phyloP scores from a whole-genome alignment of 257 asterid genomes.

The Solanum verrucosum region DNA sequence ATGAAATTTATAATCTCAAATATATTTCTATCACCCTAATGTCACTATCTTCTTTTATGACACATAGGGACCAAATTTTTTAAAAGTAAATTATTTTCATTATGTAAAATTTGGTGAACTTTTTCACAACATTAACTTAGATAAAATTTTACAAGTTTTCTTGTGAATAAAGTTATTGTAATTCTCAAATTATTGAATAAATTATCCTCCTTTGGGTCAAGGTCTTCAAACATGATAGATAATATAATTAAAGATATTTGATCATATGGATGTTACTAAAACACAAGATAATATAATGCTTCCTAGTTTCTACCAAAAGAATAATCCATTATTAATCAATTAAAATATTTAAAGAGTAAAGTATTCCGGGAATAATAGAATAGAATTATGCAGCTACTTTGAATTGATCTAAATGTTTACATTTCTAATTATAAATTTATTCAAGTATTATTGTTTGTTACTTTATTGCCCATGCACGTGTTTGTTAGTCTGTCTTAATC shows the following conservation, averaged over 20 bases:
- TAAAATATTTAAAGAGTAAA: not conserved
- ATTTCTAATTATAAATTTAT: not conserved
- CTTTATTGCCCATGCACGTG: not conserved
- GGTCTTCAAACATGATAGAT: not conserved
- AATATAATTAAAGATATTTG: not conserved
- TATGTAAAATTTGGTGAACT: not conserved
- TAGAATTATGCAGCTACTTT: not conserved
- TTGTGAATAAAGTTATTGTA: not conserved
- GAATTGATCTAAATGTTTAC: not conserved
- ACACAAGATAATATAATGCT: not conserved
- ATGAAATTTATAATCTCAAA: too few relatives aligned
- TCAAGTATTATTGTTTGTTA: not conserved
- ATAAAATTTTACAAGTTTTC: too few relatives aligned
- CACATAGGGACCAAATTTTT: not conserved
- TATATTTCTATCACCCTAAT: not conserved
- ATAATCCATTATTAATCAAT: not conserved
- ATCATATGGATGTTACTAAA: not conserved
- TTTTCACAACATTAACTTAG: not conserved
- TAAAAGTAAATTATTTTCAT: not conserved
- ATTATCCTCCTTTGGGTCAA: not conserved
- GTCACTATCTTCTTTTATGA: not conserved
- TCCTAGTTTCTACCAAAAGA: not conserved
- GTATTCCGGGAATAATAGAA: not conserved
- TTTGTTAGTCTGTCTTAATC: not conserved
- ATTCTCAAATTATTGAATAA: not conserved